A percentile compares a stretch with the other conserved stretches of the same genome.
Evolutionary conservation across 306 rosid genomes (phyloP).

Genomic region (Luffa aegyptiaca): DNA sequence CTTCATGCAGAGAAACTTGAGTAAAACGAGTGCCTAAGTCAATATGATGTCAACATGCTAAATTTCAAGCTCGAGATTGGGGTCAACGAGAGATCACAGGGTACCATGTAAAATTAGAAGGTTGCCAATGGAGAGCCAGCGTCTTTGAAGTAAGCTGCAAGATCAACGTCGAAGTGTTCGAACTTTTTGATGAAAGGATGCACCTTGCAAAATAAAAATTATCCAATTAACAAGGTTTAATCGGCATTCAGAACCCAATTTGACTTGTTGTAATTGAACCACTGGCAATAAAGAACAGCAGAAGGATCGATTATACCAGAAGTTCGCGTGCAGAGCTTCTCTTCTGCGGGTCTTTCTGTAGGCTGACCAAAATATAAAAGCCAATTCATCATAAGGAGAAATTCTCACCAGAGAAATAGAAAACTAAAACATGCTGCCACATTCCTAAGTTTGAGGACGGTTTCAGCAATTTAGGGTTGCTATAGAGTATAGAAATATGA

Average conservation of each 20-base stretch:
- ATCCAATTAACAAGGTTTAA: constrained; percentile 17
- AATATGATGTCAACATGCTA: neutral
- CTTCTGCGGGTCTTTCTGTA: constrained; percentile 58
- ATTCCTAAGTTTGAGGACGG: neutral
- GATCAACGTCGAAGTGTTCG: constrained; percentile 55
- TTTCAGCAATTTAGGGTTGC: neutral
- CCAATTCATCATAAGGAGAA: neutral
- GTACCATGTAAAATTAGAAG: constrained; percentile 40
- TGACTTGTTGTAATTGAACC: neutral
- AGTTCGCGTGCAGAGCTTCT: constrained; percentile 80
- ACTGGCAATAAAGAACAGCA: neutral
- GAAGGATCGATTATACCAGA: constrained; percentile 34
- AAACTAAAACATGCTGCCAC: neutral
- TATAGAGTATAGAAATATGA: neutral
- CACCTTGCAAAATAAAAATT: constrained; percentile 28
- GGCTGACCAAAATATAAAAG: constrained; percentile 24
- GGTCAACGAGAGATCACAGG: constrained; percentile 11
- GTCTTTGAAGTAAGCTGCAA: constrained; percentile 57
- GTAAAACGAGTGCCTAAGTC: neutral
- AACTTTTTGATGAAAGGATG: constrained; percentile 67
- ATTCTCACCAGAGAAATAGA: neutral
- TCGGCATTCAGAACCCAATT: neutral
- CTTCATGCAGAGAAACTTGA: neutral
- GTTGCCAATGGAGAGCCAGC: constrained; percentile 96
- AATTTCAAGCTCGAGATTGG: neutral